These are phyloP conservation scores for Brasilioporus rufonigricans DNA, from an alignment of 768 basidiomycete genomes.

Conservation along the genomic window DNA sequence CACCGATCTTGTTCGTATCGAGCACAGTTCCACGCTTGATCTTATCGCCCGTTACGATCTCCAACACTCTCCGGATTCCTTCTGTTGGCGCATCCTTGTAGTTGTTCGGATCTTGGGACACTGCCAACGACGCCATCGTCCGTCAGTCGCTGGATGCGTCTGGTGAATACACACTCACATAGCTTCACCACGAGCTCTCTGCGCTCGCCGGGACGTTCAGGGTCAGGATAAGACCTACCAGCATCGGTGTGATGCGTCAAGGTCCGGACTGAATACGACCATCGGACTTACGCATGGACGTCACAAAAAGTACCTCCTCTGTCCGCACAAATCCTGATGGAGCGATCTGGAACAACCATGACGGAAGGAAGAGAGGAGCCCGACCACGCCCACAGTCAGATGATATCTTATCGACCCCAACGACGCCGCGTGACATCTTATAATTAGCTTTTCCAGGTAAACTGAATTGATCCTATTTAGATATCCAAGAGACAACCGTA, in stretches of 20 bases:
- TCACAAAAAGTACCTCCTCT: slow-evolving; percentile 94
- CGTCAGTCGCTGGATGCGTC: background rate
- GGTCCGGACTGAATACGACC: background rate
- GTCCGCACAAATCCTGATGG: slow-evolving; percentile 83
- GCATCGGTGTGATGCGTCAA: background rate
- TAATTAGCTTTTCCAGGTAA: slow-evolving; percentile 6
- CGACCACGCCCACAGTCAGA: background rate
- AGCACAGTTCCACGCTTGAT: slow-evolving; percentile 68
- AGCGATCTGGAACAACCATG: slow-evolving; percentile 58
- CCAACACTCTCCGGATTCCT: slow-evolving; percentile 84
- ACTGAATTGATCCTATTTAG: slow-evolving; percentile 3
- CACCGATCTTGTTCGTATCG: slow-evolving; percentile 80
- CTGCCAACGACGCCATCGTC: slow-evolving; percentile 36
- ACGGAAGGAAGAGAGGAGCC: background rate
- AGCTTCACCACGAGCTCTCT: slow-evolving; percentile 91
- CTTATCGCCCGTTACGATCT: slow-evolving; percentile 64
- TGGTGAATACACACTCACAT: slow-evolving; percentile 40
- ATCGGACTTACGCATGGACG: slow-evolving; percentile 64
- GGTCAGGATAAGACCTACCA: slow-evolving; percentile 77
- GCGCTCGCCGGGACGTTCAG: slow-evolving; percentile 53
- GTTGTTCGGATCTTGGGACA: slow-evolving; percentile 85
- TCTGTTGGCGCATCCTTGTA: slow-evolving; percentile 94
- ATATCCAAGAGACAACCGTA: slow-evolving; percentile 21
- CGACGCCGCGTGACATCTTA: slow-evolving; percentile 1
- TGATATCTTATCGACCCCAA: slow-evolving; percentile 5